Evolutionary conservation across 805 yeast genomes (phyloP), one percentile per base, ranked within the genome.

Genomic region (Jamesozyma piceae): DNA sequence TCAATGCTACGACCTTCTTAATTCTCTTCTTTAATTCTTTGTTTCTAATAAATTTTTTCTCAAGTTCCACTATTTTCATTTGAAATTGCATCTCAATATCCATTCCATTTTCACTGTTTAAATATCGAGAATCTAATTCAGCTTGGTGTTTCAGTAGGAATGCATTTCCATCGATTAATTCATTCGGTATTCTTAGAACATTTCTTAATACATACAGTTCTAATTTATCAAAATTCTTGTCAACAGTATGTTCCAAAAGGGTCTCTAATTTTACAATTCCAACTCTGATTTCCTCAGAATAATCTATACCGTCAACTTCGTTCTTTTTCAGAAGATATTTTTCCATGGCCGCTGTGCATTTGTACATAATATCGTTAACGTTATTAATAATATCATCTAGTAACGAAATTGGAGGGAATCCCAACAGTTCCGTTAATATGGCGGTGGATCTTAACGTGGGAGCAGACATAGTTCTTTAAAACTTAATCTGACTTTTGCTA

Each of bases 311-410:
- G 17, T 44, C 48, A 2, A 60, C 42, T 8, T 9, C 35, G 26
- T 44, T 44, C 41, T 53, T 53, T 21, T 55, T 58, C 42, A 55
- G 37, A 21, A 89, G 63, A 49, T 80, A 81, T 26, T 71, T 71
- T 57, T 85, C 94, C 64, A 89, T 73, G 1, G 86, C 94, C 37
- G 74, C 75, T 0, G 89, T 80, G 55, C 95, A 83, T 51, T 81
- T 79, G 63, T 83, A 82, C 78, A 87, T 74, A 22, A 86, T 76
- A 40, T 79, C 87, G 55, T 88, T 88, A 20, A 86, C 92, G 1
- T 87, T 84, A 60, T 88, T 87, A 51, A 88, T 85, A 11, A 89
- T 80, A 54, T 86, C 95, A 53, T 89, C 97, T 5, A 89, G 73
- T 13, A 88, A 65, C 0, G 89, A 75, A 9, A 87, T 73, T 0